Percentiles rank a stretch among this genome's conserved stretches.
phyloP scores from a whole-genome alignment of 1,284 basidiomycete genomes.

The Fomitopsis betulina region DNA sequence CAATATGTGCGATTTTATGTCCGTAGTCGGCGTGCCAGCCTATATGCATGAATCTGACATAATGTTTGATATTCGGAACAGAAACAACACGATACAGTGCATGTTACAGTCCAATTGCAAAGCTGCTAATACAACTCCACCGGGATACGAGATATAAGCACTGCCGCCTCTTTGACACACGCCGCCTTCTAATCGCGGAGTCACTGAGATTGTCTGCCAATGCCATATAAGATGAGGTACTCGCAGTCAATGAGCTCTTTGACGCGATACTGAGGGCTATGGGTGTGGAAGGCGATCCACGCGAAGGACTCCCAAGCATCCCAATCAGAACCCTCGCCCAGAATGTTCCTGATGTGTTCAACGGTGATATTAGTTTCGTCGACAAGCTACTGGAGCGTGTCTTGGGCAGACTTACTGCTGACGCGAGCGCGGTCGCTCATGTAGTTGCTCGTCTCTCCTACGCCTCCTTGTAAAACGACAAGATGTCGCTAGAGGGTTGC shows the following conservation, averaged over 20 bases:
- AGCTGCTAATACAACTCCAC: too few species aligned
- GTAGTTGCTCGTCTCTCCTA: conserved; percentile 10
- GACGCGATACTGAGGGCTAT: conserved; percentile 4
- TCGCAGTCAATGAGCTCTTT: conserved; percentile 2
- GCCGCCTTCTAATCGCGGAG: too few species aligned
- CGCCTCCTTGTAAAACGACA: conserved; percentile 17
- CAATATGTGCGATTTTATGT: too few species aligned
- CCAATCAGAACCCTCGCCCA: conserved; percentile 10
- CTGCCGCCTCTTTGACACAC: too few species aligned
- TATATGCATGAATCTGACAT: too few species aligned
- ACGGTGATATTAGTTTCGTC: conserved; percentile 9
- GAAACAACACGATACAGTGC: too few species aligned
- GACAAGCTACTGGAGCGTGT: conserved; percentile 6
- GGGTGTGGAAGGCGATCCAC: conserved; percentile 6
- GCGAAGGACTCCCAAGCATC: conserved; percentile 14
- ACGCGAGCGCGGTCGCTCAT: conserved; percentile 10
- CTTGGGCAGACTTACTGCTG: conserved; percentile 3
- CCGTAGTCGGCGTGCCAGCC: too few species aligned
- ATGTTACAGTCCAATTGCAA: too few species aligned
- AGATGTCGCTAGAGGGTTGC: conserved; percentile 3
- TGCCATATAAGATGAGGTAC: background rate
- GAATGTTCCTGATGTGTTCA: conserved; percentile 7
- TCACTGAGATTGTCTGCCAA: too few species aligned
- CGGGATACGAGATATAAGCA: too few species aligned
- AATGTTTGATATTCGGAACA: too few species aligned